Base-by-base conservation (phyloP, 2,329 filamentous ascomycete genomes). In the Fusarium camptoceras region DNA sequence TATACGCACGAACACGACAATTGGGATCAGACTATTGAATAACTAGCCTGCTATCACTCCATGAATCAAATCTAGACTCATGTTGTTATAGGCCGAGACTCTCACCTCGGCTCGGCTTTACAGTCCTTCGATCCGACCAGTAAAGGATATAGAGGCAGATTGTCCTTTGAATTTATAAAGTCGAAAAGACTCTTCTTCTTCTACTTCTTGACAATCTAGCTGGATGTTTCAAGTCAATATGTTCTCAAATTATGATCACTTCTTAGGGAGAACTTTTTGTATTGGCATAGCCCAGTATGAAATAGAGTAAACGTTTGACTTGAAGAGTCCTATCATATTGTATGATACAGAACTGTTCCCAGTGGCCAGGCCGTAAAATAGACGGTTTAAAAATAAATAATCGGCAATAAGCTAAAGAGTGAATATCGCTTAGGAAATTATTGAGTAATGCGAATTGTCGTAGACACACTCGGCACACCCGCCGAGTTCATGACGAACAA, bases 401-500 rank as follows among this genome's bases (percentile, higher is more conserved):
- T n/a, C 9, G 10, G 34, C 6, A 37, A 12, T n/a, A 37, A 37
- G 18, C 6, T n/a, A 37, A 86, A 81, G 73, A 85, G 85, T 79
- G 87, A 73, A 24, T 80, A 83, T 75, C 75, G 78, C 69, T 82
- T 82, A 43, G 80, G 79, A n/a, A 24, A 55, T 25, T 16, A 55
- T 16, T 16, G 30, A 10, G 53, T 55, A 39, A 55, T 30, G 24
- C 24, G 39, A 24, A 59, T 20, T 15, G 61, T 64, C 4, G 34
- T 31, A 2, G 70, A 66, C 9, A 72, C 34, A 34, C 66, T 70
- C 10, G 69, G 70, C 0, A 72, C 69, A 6, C 70, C 69, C 4
- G 28, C 62, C n/a, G 49, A 47, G 44, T 67, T 61, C 7, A 72
- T 41, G 0, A 65, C 69, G 18, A 72, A 72, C 2, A 72, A 37